These are phyloP conservation scores for Mycena citricolor DNA, from an alignment of 1,284 basidiomycete species.

Conservation along the genomic window DNA sequence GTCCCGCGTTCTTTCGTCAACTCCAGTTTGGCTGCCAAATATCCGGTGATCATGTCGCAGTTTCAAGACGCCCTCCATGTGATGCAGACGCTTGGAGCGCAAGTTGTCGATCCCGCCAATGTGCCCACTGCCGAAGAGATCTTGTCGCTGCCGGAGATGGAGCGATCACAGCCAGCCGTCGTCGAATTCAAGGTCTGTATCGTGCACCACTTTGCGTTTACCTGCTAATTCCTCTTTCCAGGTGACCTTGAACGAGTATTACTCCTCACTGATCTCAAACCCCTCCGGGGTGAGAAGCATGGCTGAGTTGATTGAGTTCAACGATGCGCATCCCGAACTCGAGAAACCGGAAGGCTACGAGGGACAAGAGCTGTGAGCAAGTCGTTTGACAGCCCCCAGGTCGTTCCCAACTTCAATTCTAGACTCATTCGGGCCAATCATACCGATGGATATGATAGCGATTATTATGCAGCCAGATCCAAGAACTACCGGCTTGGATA, in stretches of 20 bases:
- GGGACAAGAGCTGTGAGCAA: too few relatives aligned
- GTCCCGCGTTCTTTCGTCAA: slow-evolving; percentile 53
- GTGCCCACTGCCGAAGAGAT: slow-evolving; percentile 56
- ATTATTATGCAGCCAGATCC: slow-evolving; percentile 49
- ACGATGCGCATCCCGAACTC: slow-evolving; percentile 44
- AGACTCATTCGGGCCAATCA: slow-evolving; percentile 46
- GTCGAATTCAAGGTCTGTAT: slow-evolving; percentile 59
- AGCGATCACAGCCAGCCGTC: too few relatives aligned
- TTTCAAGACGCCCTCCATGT: slow-evolving; percentile 50
- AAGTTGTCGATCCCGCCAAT: slow-evolving; percentile 60
- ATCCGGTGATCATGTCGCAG: slow-evolving; percentile 40
- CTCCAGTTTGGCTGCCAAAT: slow-evolving; percentile 39
- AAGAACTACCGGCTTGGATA: slow-evolving; percentile 51
- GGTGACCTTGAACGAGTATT: slow-evolving; percentile 42
- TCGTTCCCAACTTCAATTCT: too few relatives aligned
- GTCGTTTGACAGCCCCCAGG: too few relatives aligned
- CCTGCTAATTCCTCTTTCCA: neutral
- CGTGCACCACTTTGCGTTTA: too few relatives aligned
- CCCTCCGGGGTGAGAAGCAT: slow-evolving; percentile 55
- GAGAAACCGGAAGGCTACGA: slow-evolving; percentile 49
- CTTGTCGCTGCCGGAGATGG: slow-evolving; percentile 31
- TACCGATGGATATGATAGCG: slow-evolving; percentile 44
- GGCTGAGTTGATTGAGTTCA: slow-evolving; percentile 54
- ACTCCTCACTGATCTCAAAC: slow-evolving; percentile 41
- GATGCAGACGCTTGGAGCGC: slow-evolving; percentile 52